Base-by-base conservation (phyloP, 225 moss, liverwort and hornwort genomes). In the Asterella californica region DNA sequence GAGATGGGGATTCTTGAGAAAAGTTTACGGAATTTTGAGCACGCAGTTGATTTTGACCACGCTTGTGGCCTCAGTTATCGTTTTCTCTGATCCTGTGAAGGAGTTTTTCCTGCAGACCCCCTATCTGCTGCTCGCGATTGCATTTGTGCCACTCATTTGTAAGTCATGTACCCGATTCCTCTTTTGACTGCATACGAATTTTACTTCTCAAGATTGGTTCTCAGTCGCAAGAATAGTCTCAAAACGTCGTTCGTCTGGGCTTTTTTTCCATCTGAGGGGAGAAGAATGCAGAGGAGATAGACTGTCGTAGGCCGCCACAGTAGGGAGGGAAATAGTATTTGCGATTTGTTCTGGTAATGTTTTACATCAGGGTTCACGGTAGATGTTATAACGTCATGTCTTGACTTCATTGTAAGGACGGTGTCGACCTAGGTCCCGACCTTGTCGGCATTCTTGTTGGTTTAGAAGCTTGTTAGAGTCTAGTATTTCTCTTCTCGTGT, bases 1-100 rank as follows among this genome's bases (percentile, higher is more conserved):
- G 42, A 85, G 96, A 87, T 96, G 96, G 96, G 91, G 89, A 24
- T 96, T 96, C 75, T 90, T 96, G 73, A 83, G 96, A 66, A 96
- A 94, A 83, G 96, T 96, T 21, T 96, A 96, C 70, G 90, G 94
- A 36, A 96, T 96, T 14, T 74, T 96, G 75, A 96, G 91, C 83
- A 91, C 91, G 36, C 96, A 96, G 83, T 85, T 96, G 80, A 76
- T 96, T 49, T 79, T 96, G 69, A 96, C 96, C 48, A 88, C 92
- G 15, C 82, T 90, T 18, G 92, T 94, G 77, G 96, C 96, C 47
- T 88, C 88, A 25, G 90, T 94, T 46, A 88, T 96, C 63, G 96
- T 94, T 0, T 89, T 90, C 69, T 89, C 89, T 27, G 83, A 86
- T 45, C 80, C 92, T 0, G 87, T 96, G 27, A 90, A 81, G 33